phyloP scores from a whole-genome alignment of 345 rosid genomes.

The Microthlaspi erraticum region DNA sequence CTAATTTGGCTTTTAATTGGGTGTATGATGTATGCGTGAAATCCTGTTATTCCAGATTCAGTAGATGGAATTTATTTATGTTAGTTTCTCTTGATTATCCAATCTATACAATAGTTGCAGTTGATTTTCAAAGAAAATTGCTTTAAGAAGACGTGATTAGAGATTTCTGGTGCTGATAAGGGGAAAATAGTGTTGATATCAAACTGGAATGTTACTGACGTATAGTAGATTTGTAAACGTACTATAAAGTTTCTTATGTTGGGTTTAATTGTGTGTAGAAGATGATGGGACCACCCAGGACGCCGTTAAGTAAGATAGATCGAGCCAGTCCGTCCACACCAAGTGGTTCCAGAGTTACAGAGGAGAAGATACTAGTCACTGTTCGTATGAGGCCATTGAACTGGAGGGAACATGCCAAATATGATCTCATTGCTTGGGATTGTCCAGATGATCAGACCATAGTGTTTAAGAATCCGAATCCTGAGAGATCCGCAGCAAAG shows the following conservation, averaged over 20 bases:
- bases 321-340: conserved; percentile 62
- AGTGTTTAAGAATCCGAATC: conserved; percentile 66
- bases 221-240: not conserved
- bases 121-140: too few relatives aligned
- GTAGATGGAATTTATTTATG: too few relatives aligned
- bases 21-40: too few relatives aligned
- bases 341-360: conserved; percentile 61
- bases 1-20: too few relatives aligned
- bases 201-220: not conserved
- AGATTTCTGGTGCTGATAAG: not conserved
- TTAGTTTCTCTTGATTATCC: too few relatives aligned
- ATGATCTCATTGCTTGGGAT: conserved; percentile 95
- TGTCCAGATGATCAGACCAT: conserved; percentile 70
- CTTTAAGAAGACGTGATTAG: not conserved
- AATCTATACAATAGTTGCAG: too few relatives aligned
- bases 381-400: conserved; percentile 83
- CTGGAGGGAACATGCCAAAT: conserved; percentile 81
- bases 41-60: too few relatives aligned
- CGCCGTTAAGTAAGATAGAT: conserved; percentile 66
- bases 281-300: conserved; percentile 69
- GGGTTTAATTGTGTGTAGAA: conserved; percentile 34
- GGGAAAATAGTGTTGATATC: not conserved
- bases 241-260: conserved; percentile 1
- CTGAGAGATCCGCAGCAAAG: conserved; percentile 52
- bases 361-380: conserved; percentile 90